Conservation (phyloP, 495 filamentous ascomycete genomes). For the Xylaria nigripes region DNA sequence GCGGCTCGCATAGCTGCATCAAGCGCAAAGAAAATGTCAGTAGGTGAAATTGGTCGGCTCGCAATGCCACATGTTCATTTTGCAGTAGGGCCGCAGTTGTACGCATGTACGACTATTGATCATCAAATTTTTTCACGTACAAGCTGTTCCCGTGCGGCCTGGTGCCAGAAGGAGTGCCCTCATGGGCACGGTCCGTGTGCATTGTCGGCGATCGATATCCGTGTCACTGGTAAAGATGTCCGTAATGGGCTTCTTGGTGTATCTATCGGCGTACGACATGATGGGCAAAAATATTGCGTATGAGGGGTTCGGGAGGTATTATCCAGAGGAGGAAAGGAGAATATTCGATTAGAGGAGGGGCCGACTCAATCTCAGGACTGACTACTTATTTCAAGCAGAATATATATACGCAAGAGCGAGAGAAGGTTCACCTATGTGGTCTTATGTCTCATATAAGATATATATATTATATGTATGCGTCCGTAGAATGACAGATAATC, state of each 20-base stretch:
- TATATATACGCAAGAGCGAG: not conserved
- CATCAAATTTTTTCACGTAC: conserved; percentile 30
- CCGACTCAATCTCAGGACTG: not conserved
- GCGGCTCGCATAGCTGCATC: conserved; percentile 49
- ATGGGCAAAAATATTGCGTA: not conserved
- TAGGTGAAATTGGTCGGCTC: not conserved
- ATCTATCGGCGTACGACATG: conserved; percentile 26
- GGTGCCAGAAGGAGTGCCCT: conserved; percentile 56
- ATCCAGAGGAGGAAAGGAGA: not conserved
- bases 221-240: conserved; percentile 48
- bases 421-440: not conserved
- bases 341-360: not conserved
- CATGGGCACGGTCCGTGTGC: conserved; percentile 58
- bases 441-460: not conserved
- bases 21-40: not conserved
- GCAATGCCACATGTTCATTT: not conserved
- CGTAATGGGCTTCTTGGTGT: conserved; percentile 26
- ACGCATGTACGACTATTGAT: not conserved
- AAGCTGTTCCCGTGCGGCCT: conserved; percentile 59
- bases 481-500: not conserved
- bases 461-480: not conserved
- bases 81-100: not conserved
- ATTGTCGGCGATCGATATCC: conserved; percentile 54
- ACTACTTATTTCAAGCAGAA: not conserved
- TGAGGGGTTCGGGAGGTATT: not conserved